Base-by-base conservation (phyloP, 208 protist genomes). In the Leishmania martiniquensis region DNA sequence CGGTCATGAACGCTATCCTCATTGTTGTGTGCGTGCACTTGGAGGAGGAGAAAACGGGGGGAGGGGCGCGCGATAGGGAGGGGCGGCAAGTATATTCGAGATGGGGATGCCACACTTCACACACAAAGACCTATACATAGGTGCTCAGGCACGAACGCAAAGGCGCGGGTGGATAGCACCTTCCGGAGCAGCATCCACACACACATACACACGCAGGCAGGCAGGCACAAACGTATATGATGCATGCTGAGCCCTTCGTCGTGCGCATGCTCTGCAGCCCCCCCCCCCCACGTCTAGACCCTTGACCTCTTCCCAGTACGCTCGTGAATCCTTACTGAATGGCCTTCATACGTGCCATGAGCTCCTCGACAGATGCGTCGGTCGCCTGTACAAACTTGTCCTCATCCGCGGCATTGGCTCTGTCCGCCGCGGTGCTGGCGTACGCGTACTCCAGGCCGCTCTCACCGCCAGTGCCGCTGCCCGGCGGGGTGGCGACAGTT, bases 271-370 rank as follows among this genome's bases (percentile, higher is more conserved):
- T 71, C 60, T 80, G 6, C 20, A 3, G 20, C 57, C 6, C 55
- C 29, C n/a, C 13, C 29, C 25, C 10, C 4, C 57, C 57, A 63
- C 29, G 57, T 12, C 29, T 37, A 20, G 7, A 3, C 10, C 29
- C 10, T 37, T 63, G 29, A 29, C n/a, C 15, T 12, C 29, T 20
- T 63, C n/a, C 22, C 57, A 37, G 29, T 34, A 13, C 37, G 25
- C 29, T 20, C 57, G 49, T 29, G 7, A 29, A 42, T 22, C 32
- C 13, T 57, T 70, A 85, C 66, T 91, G 79, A 54, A 94, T 60
- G 1, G 87, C 52, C 63, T 91, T 89, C 87, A 94, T 87, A 42
- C 91, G 88, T n/a, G 87, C 89, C 87, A 91, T 91, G 55, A 94
- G 80, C 51, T 89, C 90, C 73, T 94, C 88, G 52, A 95, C 75